Base-by-base conservation (phyloP, 495 filamentous ascomycete species). In the Podospora pseudocomata region DNA sequence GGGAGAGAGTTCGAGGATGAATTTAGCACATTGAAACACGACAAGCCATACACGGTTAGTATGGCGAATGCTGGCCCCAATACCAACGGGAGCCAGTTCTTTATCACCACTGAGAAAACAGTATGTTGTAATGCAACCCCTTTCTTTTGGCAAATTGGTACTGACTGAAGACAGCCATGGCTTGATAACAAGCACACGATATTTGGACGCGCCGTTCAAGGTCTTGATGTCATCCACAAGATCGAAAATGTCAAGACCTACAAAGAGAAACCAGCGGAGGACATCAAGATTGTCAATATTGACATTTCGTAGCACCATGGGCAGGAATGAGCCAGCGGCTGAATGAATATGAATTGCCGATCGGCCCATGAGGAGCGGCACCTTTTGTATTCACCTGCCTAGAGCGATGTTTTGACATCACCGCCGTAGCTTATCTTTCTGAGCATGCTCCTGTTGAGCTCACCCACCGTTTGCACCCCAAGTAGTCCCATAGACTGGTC, bases 31-130 rank as follows among this genome's bases (percentile, higher is more conserved):
- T 79, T 98, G 70, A 93, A 90, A 74, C 95, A 98, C 71, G 96
- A 98, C 80, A 96, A 96, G 79, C 89, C 96, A 2, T 98, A 97
- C 76, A 98, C 94, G 2, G 82, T 98, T 39, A 93, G 90, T 69
- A 98, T 97, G 94, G 95, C 95, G 7, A 99, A 99, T 78, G 94
- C 95, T 0, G 95, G 95, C 0, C 91, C 92, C 0, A 95, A 89
- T 68, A 89, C 86, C 19, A 89, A 89, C 68, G 87, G 86, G 20
- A 92, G 89, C 68, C 95, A 99, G 79, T 99, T 99, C 79, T 99
- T 99, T 72, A 97, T 99, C 68, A 98, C 95, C 5, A 97, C 95
- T 2, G 95, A 98, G 77, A 95, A 95, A 81, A 92, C 95, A 15
- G 86, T 87, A 75, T 78, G 83, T 80, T 65, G 57, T 26, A 53